phyloP scores from a whole-genome alignment of 768 basidiomycete genomes.

The Lyophyllum atratum region DNA sequence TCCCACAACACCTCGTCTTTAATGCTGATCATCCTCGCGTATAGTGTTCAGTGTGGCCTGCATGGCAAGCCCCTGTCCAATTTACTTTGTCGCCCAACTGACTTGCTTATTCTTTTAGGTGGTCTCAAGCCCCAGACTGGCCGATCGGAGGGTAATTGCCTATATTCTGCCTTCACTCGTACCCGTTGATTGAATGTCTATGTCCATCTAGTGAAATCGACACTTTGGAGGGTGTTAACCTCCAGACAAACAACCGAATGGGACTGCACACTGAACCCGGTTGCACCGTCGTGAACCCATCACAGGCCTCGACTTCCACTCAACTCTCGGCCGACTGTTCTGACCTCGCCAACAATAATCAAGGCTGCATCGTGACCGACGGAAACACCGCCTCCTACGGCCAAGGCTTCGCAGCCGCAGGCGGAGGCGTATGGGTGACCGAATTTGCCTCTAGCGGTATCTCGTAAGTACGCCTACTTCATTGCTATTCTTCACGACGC shows the following conservation, averaged over 20 bases:
- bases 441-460: slow-evolving; percentile 69
- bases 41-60: slow-evolving; percentile 75
- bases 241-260: slow-evolving; percentile 64
- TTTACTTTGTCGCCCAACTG: neutral
- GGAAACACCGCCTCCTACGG: slow-evolving; percentile 62
- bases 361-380: slow-evolving; percentile 67
- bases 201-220: slow-evolving; percentile 60
- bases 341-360: slow-evolving; percentile 50
- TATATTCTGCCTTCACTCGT: neutral
- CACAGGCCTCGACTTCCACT: slow-evolving; percentile 49
- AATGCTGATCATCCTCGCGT: neutral
- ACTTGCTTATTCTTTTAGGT: slow-evolving; percentile 24
- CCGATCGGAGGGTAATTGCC: slow-evolving; percentile 55
- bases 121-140: slow-evolving; percentile 61
- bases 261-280: slow-evolving; percentile 68
- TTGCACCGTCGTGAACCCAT: slow-evolving; percentile 51
- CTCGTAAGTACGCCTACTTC: slow-evolving; percentile 43
- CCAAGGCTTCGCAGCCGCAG: slow-evolving; percentile 59
- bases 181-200: neutral
- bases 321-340: slow-evolving; percentile 63
- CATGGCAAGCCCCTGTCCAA: slow-evolving; percentile 38
- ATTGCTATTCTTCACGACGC: neutral
- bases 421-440: slow-evolving; percentile 77
- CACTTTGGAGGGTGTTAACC: slow-evolving; percentile 82
- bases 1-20: neutral